Percentiles rank a stretch among this genome's conserved stretches.
These are phyloP conservation scores for Thermoascus crustaceus DNA, from an alignment of 2,329 filamentous ascomycete species.

Conservation along the genomic window DNA sequence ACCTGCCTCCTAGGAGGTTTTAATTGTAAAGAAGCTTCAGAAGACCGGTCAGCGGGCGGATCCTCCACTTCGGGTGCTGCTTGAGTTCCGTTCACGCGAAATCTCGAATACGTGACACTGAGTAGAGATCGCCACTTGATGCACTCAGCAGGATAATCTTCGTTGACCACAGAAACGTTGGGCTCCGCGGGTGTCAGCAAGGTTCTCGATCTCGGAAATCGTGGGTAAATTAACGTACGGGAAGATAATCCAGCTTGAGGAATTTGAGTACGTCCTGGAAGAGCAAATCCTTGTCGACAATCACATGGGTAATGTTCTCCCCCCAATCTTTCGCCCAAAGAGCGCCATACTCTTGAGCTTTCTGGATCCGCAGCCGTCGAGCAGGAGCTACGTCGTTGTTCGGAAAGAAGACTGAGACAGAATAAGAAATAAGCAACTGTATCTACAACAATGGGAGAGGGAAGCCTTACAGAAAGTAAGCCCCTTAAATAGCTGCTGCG, in stretches of 20 bases:
- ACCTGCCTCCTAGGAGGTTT: constrained; percentile 19
- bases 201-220: not conserved
- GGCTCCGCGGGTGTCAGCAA: constrained; percentile 17
- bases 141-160: constrained; percentile 62
- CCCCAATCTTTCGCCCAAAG: constrained; percentile 55
- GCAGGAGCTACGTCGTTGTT: constrained; percentile 64
- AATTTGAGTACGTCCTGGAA: constrained; percentile 56
- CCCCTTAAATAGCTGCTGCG: constrained; percentile 51
- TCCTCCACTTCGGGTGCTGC: constrained; percentile 8
- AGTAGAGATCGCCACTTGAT: constrained; percentile 51
- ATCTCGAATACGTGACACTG: constrained; percentile 49
- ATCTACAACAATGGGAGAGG: too few relatives aligned
- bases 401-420: constrained; percentile 59
- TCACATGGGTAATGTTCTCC: constrained; percentile 61
- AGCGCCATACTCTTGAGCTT: constrained; percentile 67
- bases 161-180: constrained; percentile 51
- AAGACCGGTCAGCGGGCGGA: constrained; percentile 5
- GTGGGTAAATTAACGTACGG: constrained; percentile 42
- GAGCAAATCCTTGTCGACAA: constrained; percentile 63
- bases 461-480: constrained; percentile 57
- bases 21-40: constrained; percentile 17
- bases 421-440: too few relatives aligned
- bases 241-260: constrained; percentile 42
- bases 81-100: constrained; percentile 27
- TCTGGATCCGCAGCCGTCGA: constrained; percentile 63